A percentile compares a stretch with the other conserved stretches of the same genome.
phyloP scores from a whole-genome alignment of 139 green algal genomes.

The Chlorella sp. region DNA sequence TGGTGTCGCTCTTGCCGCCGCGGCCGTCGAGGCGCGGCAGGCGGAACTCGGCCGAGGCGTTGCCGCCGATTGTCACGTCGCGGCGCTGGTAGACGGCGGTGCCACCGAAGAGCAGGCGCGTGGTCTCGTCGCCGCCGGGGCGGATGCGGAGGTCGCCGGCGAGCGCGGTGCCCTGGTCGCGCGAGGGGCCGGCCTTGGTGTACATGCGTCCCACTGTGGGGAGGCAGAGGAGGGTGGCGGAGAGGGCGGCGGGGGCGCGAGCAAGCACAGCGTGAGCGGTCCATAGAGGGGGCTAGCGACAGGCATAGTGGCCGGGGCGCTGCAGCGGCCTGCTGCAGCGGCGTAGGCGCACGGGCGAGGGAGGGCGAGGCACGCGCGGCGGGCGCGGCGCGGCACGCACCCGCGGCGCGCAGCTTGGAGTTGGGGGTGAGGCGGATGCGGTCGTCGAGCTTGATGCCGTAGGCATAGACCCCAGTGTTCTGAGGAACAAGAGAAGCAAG shows the following conservation, averaged over 20 bases:
- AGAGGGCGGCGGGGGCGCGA: too few species aligned
- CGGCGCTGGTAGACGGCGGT: constrained; percentile 66
- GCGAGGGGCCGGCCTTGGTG: constrained; percentile 22
- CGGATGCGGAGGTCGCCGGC: constrained; percentile 37
- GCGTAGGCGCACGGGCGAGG: too few species aligned
- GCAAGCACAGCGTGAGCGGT: too few species aligned
- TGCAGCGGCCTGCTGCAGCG: too few species aligned
- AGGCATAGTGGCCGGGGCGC: too few species aligned
- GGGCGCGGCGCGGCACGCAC: not conserved
- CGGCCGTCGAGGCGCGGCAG: constrained; percentile 27
- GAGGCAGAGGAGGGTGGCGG: too few species aligned
- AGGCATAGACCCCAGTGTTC: too few species aligned
- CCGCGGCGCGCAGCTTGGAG: constrained; percentile 37
- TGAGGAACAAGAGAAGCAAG: too few species aligned
- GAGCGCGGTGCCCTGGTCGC: constrained; percentile 36
- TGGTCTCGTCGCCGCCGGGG: constrained; percentile 45
- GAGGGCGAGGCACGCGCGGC: not conserved
- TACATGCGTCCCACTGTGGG: constrained; percentile 31
- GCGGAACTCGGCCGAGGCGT: constrained; percentile 55
- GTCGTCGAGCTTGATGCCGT: constrained; percentile 60
- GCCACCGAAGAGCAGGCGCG: constrained; percentile 51
- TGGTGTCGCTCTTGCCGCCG: constrained; percentile 36
- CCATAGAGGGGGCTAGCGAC: too few species aligned
- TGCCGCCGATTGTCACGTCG: constrained; percentile 66
- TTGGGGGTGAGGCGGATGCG: constrained; percentile 44